phyloP scores from a whole-genome alignment of 2,329 filamentous ascomycete species.

The Clonostachys byssicola region DNA sequence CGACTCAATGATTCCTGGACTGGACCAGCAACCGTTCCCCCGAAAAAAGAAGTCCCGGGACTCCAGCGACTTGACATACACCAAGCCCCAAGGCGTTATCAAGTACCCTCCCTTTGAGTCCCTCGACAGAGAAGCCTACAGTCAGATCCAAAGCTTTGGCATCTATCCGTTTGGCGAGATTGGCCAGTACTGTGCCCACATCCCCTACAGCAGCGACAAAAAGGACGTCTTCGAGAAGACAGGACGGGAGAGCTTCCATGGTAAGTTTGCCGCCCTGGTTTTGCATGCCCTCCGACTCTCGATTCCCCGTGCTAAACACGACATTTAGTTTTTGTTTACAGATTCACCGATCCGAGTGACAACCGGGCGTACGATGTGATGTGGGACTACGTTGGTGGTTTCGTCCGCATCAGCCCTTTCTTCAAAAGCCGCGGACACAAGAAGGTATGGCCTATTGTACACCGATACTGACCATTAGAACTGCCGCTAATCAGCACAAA shows the following conservation, averaged over 20 bases:
- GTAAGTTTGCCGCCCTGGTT: constrained; percentile 39
- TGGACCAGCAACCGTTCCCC: background rate
- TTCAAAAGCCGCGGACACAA: constrained; percentile 87
- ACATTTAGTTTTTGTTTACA: constrained; percentile 73
- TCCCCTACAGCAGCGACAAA: constrained; percentile 93
- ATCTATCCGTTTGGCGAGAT: constrained; percentile 65
- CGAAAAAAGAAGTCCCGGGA: constrained; percentile 41
- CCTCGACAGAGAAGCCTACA: constrained; percentile 50
- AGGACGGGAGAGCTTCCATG: constrained; percentile 82
- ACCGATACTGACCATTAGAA: background rate
- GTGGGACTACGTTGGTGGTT: constrained; percentile 96
- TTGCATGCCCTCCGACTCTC: no score
- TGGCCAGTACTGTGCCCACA: constrained; percentile 62
- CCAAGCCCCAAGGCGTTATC: constrained; percentile 61
- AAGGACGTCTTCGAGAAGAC: constrained; percentile 85
- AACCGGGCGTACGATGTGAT: constrained; percentile 71
- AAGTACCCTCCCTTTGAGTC: constrained; percentile 73
- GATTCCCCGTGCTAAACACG: background rate
- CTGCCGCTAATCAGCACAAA: background rate
- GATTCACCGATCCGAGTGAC: constrained; percentile 67
- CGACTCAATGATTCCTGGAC: background rate
- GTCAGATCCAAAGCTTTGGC: constrained; percentile 58
- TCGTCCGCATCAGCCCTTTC: constrained; percentile 90
- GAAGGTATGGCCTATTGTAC: constrained; percentile 56
- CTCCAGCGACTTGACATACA: constrained; percentile 35